These are phyloP conservation scores for Coriolopsis trogii DNA, from an alignment of 1,284 basidiomycete genomes.

Conservation along the genomic window DNA sequence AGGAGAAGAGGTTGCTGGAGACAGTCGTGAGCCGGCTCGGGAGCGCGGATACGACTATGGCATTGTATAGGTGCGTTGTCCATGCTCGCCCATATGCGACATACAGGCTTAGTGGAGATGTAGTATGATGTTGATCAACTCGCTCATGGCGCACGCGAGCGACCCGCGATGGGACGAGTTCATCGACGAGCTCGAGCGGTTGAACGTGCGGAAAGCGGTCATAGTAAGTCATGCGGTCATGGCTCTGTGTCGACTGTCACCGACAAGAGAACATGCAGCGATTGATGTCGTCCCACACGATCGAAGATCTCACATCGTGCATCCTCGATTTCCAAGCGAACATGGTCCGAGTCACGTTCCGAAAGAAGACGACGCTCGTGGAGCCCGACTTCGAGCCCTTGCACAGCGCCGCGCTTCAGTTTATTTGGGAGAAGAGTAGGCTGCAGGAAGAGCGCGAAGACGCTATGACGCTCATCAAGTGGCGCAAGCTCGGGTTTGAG, in stretches of 20 bases:
- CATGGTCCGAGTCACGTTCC: slow-evolving; percentile 80
- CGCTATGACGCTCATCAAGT: slow-evolving; percentile 59
- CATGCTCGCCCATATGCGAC: background rate
- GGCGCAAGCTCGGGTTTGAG: slow-evolving; percentile 81
- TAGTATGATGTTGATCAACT: slow-evolving; percentile 91
- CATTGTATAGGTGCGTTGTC: slow-evolving; percentile 71
- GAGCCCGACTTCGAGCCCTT: slow-evolving; percentile 65
- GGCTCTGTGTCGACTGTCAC: background rate
- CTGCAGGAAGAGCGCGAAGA: slow-evolving; percentile 55
- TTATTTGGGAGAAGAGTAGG: slow-evolving; percentile 73
- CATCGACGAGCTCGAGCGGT: slow-evolving; percentile 72
- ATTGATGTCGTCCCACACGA: slow-evolving; percentile 84
- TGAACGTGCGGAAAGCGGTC: slow-evolving; percentile 85
- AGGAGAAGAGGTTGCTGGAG: slow-evolving; percentile 65
- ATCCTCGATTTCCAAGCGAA: slow-evolving; percentile 94
- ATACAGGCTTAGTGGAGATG: background rate
- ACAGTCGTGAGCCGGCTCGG: slow-evolving; percentile 80
- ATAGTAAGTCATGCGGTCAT: slow-evolving; percentile 57
- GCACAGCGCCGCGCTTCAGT: slow-evolving; percentile 67
- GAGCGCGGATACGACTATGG: slow-evolving; percentile 84
- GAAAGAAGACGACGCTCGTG: slow-evolving; percentile 79
- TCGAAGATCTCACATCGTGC: slow-evolving; percentile 84
- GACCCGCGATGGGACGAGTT: slow-evolving; percentile 82
- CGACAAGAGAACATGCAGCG: slow-evolving; percentile 49
- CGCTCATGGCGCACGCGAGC: slow-evolving; percentile 77